phyloP scores from a whole-genome alignment of 371 early-diverging fungal species.

The Haplosporangium sp. region DNA sequence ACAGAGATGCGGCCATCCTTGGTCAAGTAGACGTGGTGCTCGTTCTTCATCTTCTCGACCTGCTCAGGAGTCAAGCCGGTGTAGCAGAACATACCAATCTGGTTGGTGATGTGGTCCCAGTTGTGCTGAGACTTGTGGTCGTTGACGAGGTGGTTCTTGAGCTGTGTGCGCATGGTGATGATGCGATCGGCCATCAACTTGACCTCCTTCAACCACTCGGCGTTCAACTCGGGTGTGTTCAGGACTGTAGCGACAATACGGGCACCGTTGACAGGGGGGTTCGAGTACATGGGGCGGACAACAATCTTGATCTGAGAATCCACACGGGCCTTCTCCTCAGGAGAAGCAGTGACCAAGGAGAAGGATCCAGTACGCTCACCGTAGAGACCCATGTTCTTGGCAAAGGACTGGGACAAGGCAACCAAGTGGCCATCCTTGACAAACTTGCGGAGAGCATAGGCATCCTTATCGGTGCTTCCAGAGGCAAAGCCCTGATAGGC shows the following conservation, averaged over 20 bases:
- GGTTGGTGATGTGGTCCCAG: slow-evolving; percentile 97
- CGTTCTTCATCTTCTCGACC: slow-evolving; percentile 85
- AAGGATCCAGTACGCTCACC: slow-evolving; percentile 98
- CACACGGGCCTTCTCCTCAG: slow-evolving; percentile 87
- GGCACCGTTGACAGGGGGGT: slow-evolving; percentile 96
- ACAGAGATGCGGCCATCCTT: slow-evolving; percentile 97
- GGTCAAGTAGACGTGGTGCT: slow-evolving; percentile 96
- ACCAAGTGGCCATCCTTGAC: slow-evolving; percentile 83
- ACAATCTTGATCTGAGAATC: slow-evolving; percentile 96
- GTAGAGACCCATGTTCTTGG: slow-evolving; percentile 99
- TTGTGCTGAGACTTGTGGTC: slow-evolving; percentile 80
- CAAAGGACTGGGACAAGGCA: slow-evolving; percentile 94
- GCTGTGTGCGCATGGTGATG: slow-evolving; percentile 89
- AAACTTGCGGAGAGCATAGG: slow-evolving; percentile 95
- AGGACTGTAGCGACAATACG: slow-evolving; percentile 93
- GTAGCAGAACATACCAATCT: slow-evolving; percentile 99
- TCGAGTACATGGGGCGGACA: slow-evolving; percentile 97
- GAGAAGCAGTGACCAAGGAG: slow-evolving; percentile 82
- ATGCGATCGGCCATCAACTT: slow-evolving; percentile 98
- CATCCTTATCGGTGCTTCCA: slow-evolving; percentile 91
- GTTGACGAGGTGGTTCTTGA: slow-evolving; percentile 84
- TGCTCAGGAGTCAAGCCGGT: slow-evolving; percentile 94
- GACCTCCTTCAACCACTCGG: slow-evolving; percentile 94
- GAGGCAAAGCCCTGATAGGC: slow-evolving; percentile 99
- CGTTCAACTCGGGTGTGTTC: slow-evolving; percentile 76